These are phyloP conservation scores for Populus trichocarpa DNA, from an alignment of 441 rosid species.

Conservation along the genomic window DNA sequence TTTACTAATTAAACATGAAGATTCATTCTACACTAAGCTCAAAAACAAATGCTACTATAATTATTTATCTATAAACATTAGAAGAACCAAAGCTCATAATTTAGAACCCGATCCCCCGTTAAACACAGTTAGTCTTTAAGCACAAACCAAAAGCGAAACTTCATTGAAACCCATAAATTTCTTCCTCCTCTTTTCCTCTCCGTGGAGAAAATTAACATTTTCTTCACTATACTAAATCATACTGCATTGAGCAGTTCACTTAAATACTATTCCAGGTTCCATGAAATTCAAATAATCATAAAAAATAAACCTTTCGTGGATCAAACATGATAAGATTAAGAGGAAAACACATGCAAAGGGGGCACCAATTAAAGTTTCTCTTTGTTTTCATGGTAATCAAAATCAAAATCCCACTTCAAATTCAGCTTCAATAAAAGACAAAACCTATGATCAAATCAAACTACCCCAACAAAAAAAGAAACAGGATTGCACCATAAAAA, in stretches of 20 bases:
- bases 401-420: neutral
- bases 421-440: conserved; percentile 5
- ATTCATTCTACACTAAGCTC: neutral
- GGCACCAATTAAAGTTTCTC: neutral
- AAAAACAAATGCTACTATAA: neutral
- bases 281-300: neutral
- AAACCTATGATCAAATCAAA: neutral
- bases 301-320: no score
- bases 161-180: neutral
- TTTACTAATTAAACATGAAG: neutral
- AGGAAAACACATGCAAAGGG: neutral
- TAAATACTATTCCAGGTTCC: neutral
- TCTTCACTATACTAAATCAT: neutral
- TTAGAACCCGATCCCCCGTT: neutral
- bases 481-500: neutral
- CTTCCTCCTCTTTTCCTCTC: neutral
- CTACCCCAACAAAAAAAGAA: neutral
- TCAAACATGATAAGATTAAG: neutral
- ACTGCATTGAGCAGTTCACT: neutral
- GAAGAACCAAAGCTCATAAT: neutral
- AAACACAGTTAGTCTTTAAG: neutral
- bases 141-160: neutral
- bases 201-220: neutral
- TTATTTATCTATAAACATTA: neutral
- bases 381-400: neutral